Evolutionary conservation across 2,329 filamentous ascomycete genomes (phyloP).

Genomic region (Colletotrichum orbiculare): DNA sequence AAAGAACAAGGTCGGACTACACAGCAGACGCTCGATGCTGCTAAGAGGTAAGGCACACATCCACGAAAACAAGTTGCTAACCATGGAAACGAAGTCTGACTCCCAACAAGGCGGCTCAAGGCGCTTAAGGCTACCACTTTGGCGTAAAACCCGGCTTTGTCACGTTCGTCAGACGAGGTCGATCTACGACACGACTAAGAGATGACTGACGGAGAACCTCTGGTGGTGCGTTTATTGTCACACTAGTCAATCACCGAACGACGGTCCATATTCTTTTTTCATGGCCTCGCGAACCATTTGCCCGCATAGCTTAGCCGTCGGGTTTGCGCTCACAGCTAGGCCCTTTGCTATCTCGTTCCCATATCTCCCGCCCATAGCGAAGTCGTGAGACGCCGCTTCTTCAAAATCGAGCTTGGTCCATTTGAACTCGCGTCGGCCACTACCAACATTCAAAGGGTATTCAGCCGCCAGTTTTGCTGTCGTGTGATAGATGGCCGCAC

Average conservation of each 20-base stretch:
- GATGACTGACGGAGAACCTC: background rate
- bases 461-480: constrained; percentile 64
- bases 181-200: no score
- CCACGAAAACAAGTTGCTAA: no score
- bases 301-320: constrained; percentile 76
- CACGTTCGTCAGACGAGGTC: no score
- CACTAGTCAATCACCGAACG: constrained; percentile 48
- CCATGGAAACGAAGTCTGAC: no score
- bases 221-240: background rate
- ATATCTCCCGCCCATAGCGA: constrained; percentile 72
- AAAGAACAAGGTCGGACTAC: constrained; percentile 66
- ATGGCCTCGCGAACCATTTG: constrained; percentile 76
- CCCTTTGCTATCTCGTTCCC: constrained; percentile 74
- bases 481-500: constrained; percentile 71
- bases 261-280: constrained; percentile 74
- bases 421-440: constrained; percentile 53
- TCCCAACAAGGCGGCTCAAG: constrained; percentile 39
- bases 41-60: constrained; percentile 50
- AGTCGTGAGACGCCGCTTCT: constrained; percentile 70
- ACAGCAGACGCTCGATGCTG: constrained; percentile 60
- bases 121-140: constrained; percentile 28
- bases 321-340: constrained; percentile 73
- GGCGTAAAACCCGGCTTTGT: no score
- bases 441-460: constrained; percentile 50
- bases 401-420: constrained; percentile 70